Conservation (phyloP, 805 yeast species). For the Candida ponderosae region DNA sequence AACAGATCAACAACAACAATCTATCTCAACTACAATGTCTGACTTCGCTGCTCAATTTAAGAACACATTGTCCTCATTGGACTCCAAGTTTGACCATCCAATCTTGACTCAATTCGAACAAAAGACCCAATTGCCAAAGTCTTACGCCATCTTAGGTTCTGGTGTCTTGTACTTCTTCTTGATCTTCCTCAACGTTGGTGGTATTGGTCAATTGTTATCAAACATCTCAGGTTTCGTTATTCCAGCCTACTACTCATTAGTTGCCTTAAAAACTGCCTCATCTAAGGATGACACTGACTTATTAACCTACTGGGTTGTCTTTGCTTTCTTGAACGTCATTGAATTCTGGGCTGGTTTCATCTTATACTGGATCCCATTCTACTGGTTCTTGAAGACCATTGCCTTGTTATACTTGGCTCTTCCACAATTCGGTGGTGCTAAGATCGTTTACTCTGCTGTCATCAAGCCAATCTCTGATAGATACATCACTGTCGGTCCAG, state of each 20-base stretch:
- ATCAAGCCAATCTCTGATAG: constrained; percentile 57
- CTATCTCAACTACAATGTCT: constrained; percentile 23
- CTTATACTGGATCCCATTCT: constrained; percentile 93
- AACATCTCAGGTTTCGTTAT: constrained; percentile 86
- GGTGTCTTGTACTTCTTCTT: constrained; percentile 63
- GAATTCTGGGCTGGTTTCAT: constrained; percentile 96
- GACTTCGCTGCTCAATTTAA: constrained; percentile 39
- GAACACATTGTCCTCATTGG: constrained; percentile 37
- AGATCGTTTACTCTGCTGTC: constrained; percentile 51
- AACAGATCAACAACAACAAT: no score
- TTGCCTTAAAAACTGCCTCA: constrained; percentile 68
- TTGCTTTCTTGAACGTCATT: constrained; percentile 79
- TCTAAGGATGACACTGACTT: constrained; percentile 77
- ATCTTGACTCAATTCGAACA: constrained; percentile 18
- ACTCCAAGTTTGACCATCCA: constrained; percentile 23
- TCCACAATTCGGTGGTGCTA: constrained; percentile 86
- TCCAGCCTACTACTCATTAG: constrained; percentile 84
- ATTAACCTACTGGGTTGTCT: constrained; percentile 98
- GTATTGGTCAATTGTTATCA: constrained; percentile 88
- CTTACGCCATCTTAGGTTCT: constrained; percentile 69
- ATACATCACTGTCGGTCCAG: constrained; percentile 22
- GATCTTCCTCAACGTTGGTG: constrained; percentile 86
- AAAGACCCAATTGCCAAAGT: constrained; percentile 54
- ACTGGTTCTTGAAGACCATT: constrained; percentile 87
- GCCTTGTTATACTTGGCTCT: constrained; percentile 82